Conservation (phyloP, 2,329 filamentous ascomycete genomes). For the Xylariales sp. region DNA sequence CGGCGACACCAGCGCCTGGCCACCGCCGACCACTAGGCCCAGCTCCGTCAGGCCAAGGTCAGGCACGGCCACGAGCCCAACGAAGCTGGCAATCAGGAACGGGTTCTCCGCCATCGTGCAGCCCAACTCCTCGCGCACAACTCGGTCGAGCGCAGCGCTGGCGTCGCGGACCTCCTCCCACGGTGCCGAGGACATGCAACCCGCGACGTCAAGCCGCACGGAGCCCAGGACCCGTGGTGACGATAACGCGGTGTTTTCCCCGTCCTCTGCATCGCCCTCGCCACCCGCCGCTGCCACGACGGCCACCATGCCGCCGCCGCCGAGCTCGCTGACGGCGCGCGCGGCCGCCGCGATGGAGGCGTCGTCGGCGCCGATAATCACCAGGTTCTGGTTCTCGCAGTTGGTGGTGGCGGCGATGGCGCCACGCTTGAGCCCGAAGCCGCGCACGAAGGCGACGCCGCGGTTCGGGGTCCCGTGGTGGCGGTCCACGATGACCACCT, state of each 20-base stretch:
- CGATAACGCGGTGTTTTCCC: too few relatives aligned
- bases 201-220: conserved; percentile 17
- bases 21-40: conserved; percentile 10
- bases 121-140: conserved; percentile 10
- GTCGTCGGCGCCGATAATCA: conserved; percentile 15
- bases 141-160: conserved; percentile 11
- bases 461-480: conserved; percentile 14
- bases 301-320: conserved; percentile 15
- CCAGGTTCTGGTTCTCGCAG: conserved; percentile 19
- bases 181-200: conserved; percentile 15
- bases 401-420: conserved; percentile 20
- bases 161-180: conserved; percentile 11
- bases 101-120: conserved; percentile 13
- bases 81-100: conserved; percentile 19
- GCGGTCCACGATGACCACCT: conserved; percentile 16
- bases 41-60: conserved; percentile 16
- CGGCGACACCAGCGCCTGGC: conserved; percentile 7
- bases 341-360: conserved; percentile 15
- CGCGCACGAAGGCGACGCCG: conserved; percentile 15
- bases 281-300: too few relatives aligned
- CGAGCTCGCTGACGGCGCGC: conserved; percentile 7
- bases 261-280: not conserved
- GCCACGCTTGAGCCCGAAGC: conserved; percentile 9
- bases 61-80: conserved; percentile 13
- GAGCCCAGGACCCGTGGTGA: conserved; percentile 9